Evolutionary conservation across 2,329 filamentous ascomycete species (phyloP).

Genomic region (Orbilia blumenaviensis): DNA sequence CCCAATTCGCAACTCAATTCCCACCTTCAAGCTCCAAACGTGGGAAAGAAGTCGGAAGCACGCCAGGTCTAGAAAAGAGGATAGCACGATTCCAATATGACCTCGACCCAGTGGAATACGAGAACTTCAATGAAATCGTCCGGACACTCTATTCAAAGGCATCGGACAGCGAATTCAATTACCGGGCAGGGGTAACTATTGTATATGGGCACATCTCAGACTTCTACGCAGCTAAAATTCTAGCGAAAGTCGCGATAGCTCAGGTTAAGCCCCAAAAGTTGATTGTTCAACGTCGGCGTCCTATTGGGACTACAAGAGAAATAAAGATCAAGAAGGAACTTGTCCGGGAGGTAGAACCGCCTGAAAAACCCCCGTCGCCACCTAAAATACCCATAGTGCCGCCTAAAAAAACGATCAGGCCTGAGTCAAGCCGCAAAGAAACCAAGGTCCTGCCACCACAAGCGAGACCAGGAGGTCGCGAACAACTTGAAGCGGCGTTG

Average conservation of each 20-base stretch:
- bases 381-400: too few relatives aligned
- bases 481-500: not conserved
- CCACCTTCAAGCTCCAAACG: not conserved
- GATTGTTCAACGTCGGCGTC: not conserved
- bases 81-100: constrained; percentile 8
- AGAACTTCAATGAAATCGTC: constrained; percentile 24
- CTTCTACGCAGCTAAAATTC: constrained; percentile 24
- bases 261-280: not conserved
- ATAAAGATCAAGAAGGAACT: not conserved
- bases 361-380: not conserved
- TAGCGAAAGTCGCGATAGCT: not conserved
- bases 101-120: not conserved
- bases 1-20: constrained; percentile 35
- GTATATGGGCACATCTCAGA: constrained; percentile 27
- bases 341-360: not conserved
- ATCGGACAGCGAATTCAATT: not conserved
- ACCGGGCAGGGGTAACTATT: not conserved
- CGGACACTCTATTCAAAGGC: constrained; percentile 23
- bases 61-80: not conserved
- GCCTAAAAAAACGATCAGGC: too few relatives aligned
- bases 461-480: not conserved
- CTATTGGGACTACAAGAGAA: not conserved
- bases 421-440: not conserved
- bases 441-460: too few relatives aligned
- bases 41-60: not conserved